Conservation (phyloP, 768 basidiomycete species). For the Serendipita vermifera region DNA sequence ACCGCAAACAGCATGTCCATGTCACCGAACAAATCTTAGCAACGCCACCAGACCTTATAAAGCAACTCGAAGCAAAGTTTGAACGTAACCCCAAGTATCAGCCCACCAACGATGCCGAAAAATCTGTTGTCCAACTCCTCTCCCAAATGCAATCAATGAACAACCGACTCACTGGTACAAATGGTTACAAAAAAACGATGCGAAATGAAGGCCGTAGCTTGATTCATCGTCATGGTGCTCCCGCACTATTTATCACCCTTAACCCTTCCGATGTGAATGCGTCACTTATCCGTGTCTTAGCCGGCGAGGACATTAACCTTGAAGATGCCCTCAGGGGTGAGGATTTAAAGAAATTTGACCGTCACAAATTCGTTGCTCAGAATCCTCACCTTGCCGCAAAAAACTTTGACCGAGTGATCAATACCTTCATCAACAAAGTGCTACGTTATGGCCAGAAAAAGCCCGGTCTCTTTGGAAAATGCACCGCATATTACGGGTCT, state of each 20-base stretch:
- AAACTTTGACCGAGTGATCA: neutral
- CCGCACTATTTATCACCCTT: neutral
- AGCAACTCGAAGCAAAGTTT: neutral
- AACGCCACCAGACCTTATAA: neutral
- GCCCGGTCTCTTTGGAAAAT: conserved; percentile 6
- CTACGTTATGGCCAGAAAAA: neutral
- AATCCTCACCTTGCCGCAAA: neutral
- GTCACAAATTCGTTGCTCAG: neutral
- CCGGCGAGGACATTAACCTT: neutral
- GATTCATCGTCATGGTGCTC: neutral
- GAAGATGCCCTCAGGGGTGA: neutral
- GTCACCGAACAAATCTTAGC: neutral
- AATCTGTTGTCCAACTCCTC: neutral
- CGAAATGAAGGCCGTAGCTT: neutral
- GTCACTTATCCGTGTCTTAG: neutral
- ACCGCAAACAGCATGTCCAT: neutral
- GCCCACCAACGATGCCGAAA: neutral
- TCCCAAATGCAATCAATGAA: neutral
- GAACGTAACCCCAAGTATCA: neutral
- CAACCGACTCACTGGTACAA: neutral
- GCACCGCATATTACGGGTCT: neutral
- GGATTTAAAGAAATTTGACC: neutral
- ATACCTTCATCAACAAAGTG: neutral
- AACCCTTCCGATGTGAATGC: neutral
- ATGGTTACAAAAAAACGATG: neutral